Evolutionary conservation across 306 rosid genomes (phyloP).

Genomic region (Fragaria nilgerrensis): DNA sequence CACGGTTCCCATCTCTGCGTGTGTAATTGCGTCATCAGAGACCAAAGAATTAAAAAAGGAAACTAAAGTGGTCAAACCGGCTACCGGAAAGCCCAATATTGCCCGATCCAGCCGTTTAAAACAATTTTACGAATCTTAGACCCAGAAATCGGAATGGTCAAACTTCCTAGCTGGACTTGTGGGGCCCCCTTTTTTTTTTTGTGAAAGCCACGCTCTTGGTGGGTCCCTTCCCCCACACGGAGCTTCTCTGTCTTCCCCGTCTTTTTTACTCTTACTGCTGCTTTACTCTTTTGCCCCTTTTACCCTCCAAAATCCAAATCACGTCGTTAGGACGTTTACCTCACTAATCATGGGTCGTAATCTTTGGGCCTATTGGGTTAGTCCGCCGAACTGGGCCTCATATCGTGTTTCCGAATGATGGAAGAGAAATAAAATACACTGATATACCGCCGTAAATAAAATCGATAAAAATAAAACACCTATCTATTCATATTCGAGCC

Average conservation of each 20-base stretch:
- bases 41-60: background rate
- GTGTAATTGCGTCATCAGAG: background rate
- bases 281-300: background rate
- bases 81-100: slow-evolving; percentile 22
- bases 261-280: background rate
- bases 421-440: too few species aligned
- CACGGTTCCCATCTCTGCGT: slow-evolving; percentile 18
- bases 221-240: slow-evolving; percentile 42
- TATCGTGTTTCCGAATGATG: too few species aligned
- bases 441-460: too few species aligned
- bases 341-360: background rate
- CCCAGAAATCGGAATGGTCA: slow-evolving; percentile 23
- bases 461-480: too few species aligned
- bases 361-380: background rate
- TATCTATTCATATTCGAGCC: too few species aligned
- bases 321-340: background rate
- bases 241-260: slow-evolving; percentile 9
- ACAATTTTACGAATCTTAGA: slow-evolving; percentile 13
- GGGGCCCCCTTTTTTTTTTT: slow-evolving; percentile 28
- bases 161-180: slow-evolving; percentile 23
- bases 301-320: background rate
- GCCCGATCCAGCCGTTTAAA: background rate
- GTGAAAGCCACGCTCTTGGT: slow-evolving; percentile 32
- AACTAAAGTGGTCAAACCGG: slow-evolving; percentile 38
- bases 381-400: background rate